Conservation (phyloP, 352 stramenopile species). For the Phytophthora sansomeana region DNA sequence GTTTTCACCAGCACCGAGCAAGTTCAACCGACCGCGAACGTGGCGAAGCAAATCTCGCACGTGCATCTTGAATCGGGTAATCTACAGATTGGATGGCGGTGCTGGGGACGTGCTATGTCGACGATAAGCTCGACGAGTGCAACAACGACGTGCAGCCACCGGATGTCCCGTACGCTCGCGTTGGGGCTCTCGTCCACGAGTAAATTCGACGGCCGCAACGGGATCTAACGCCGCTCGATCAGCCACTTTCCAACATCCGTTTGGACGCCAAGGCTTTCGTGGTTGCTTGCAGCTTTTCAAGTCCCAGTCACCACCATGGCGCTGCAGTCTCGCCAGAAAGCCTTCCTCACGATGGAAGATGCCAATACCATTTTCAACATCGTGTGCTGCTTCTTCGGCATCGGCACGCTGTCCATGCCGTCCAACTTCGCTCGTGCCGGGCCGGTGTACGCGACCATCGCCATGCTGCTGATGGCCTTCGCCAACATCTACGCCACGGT, state of each 20-base stretch:
- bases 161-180: slow-evolving; percentile 22
- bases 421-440: slow-evolving; percentile 58
- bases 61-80: slow-evolving; percentile 12
- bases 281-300: neutral
- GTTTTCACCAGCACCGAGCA: slow-evolving; percentile 2
- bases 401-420: slow-evolving; percentile 57
- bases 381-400: slow-evolving; percentile 43
- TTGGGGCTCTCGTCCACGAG: slow-evolving; percentile 39
- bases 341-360: slow-evolving; percentile 53
- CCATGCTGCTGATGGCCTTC: slow-evolving; percentile 54
- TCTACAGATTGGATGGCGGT: slow-evolving; percentile 24
- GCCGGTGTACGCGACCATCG: slow-evolving; percentile 43
- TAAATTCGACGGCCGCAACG: slow-evolving; percentile 32
- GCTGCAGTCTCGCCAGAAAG: slow-evolving; percentile 15
- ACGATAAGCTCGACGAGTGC: slow-evolving; percentile 24
- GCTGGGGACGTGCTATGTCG: slow-evolving; percentile 30
- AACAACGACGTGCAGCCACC: slow-evolving; percentile 41
- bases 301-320: slow-evolving; percentile 19
- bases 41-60: slow-evolving; percentile 5
- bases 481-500: slow-evolving; percentile 56
- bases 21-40: slow-evolving; percentile 18
- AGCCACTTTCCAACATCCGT: slow-evolving; percentile 33
- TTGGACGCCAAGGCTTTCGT: neutral
- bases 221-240: slow-evolving; percentile 20
- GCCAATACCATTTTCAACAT: slow-evolving; percentile 47